Evolutionary conservation across 1,284 basidiomycete species (phyloP), one percentile per base, ranked within the genome.

Genomic region (Boletus smithii): DNA sequence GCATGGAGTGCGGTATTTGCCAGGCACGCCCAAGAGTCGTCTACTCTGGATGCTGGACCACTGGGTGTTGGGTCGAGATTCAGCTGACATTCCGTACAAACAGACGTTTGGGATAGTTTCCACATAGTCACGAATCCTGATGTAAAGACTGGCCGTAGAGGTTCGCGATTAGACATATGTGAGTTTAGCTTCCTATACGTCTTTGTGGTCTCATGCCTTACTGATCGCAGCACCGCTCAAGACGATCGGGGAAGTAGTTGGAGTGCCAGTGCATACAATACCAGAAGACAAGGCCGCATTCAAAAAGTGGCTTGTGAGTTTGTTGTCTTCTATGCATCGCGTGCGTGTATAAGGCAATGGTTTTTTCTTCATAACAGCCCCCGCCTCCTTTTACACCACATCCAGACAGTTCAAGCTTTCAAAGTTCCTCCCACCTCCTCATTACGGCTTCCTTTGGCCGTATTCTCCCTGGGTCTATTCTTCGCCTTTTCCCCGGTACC

Each of bases 371-470:
- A 36, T n/a, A n/a, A 51, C 77, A 57, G 57, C 68, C 42, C 73
- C 79, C 14, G 18, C 41, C 37, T 23, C 55, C 53, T 66, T 29
- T 63, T 58, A 11, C 33, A 26, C 29, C 40, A 8, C 20, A 61
- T 71, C 71, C 1, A 64, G 71, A 53, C 33, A 8, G 27, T 38
- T 16, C 43, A 4, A 17, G 27, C 70, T 43, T 43, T 30, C 38
- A 42, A 30, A 56, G 61, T 8, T 20, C 29, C 0, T 64, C 76
- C 4, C 77, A 86, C 53, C 59, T 97, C 9, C 76, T 98, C 7
- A 58, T 98, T 4, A 95, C 93, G 0, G 93, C 92, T 8, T 97
- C 94, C 0, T 97, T 97, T 59, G 95, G 95, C 0, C 85, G 91
- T 44, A 88, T 97, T 29, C 49, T 60, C 18, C 83, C 92, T 0